These are phyloP conservation scores for Jatropha multifida DNA, from an alignment of 441 rosid genomes.

Conservation along the genomic window DNA sequence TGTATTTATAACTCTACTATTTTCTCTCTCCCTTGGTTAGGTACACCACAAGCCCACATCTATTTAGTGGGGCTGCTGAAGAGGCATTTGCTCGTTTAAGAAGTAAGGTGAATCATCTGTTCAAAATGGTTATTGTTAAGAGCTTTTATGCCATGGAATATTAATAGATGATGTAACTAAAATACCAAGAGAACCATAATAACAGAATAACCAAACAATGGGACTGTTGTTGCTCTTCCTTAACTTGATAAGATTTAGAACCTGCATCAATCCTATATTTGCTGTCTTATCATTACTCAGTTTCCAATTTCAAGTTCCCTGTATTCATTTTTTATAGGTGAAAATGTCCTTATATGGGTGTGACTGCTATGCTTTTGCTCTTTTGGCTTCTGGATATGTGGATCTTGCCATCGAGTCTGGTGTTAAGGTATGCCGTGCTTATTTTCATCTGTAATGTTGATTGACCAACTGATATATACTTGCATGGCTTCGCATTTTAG, in stretches of 20 bases:
- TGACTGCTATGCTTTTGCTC: slow-evolving; percentile 98
- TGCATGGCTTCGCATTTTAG: neutral
- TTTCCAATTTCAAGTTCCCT: neutral
- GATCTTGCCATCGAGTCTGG: slow-evolving; percentile 96
- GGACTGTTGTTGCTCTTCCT: neutral
- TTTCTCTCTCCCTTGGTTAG: slow-evolving; percentile 32
- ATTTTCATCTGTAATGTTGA: neutral
- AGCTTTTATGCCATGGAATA: neutral
- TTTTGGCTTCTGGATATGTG: slow-evolving; percentile 89
- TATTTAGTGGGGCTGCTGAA: slow-evolving; percentile 73
- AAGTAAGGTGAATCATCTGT: slow-evolving; percentile 50
- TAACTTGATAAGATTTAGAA: neutral
- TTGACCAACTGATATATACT: neutral
- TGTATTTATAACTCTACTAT: neutral
- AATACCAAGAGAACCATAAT: neutral
- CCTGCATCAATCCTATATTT: neutral
- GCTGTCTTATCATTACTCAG: neutral
- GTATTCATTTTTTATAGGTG: slow-evolving; percentile 48
- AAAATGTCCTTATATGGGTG: slow-evolving; percentile 92
- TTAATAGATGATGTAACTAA: neutral
- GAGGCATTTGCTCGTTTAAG: slow-evolving; percentile 87
- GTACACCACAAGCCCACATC: slow-evolving; percentile 97
- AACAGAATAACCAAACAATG: neutral
- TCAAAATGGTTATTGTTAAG: neutral
- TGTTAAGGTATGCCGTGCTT: slow-evolving; percentile 56